phyloP scores from a whole-genome alignment of 805 yeast genomes.

The Wickerhamomyces sydowiorum region DNA sequence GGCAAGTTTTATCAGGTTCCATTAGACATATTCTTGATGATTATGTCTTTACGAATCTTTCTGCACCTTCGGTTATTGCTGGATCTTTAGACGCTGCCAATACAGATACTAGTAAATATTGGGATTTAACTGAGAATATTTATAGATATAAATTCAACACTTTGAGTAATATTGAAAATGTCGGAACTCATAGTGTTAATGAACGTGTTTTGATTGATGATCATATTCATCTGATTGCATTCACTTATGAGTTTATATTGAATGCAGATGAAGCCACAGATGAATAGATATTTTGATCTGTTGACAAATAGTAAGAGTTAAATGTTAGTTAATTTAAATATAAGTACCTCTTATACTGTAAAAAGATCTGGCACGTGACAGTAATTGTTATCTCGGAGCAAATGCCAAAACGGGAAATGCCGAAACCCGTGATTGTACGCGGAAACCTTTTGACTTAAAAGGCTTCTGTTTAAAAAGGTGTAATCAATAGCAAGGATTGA shows the following conservation, averaged over 20 bases:
- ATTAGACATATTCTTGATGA: conserved; percentile 55
- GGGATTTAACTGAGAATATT: conserved; percentile 56
- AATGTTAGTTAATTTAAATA: no score
- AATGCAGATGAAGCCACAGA: conserved; percentile 21
- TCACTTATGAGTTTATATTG: conserved; percentile 42
- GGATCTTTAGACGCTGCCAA: conserved; percentile 64
- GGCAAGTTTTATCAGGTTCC: conserved; percentile 54
- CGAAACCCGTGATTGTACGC: no score
- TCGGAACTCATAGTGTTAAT: conserved; percentile 50
- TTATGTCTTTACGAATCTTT: conserved; percentile 29
- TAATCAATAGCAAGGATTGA: no score
- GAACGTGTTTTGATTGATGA: conserved; percentile 46
- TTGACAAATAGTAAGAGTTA: no score
- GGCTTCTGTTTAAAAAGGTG: no score
- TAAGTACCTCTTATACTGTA: no score
- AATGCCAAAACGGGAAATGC: no score
- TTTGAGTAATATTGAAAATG: conserved; percentile 27
- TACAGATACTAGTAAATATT: conserved; percentile 65
- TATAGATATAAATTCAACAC: conserved; percentile 54
- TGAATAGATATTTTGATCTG: neutral
- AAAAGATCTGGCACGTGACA: no score
- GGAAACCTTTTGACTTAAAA: no score
- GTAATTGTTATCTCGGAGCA: no score
- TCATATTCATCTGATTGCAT: conserved; percentile 48
- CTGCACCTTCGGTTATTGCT: conserved; percentile 36